Evolutionary conservation across 225 moss, liverwort and hornwort species (phyloP), one percentile per base, ranked within the genome.

Genomic region (Pseudoscleropodium purum): DNA sequence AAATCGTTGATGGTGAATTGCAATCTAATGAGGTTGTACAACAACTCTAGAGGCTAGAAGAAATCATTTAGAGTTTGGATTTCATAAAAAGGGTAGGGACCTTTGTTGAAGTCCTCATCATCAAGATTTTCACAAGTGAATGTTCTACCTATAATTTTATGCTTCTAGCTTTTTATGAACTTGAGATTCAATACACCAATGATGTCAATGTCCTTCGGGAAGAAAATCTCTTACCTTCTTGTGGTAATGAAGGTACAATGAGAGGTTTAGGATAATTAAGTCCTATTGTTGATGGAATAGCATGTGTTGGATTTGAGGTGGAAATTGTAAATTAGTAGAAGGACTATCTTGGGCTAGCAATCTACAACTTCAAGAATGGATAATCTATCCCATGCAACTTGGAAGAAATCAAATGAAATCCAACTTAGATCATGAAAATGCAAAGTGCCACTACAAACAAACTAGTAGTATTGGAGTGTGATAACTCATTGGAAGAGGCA

Each of bases 11-110:
- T 21, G 12, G 21, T 37, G 21, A n/a, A 10, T 16, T 69, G 23
- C 7, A 69, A n/a, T 69, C 0, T n/a, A 0, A 13, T 0, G 0
- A 0, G 11, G 23, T 1, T n/a, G 13, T 69, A 2, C 7, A n/a
- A 68, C 19, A 68, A 36, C 12, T 37, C 11, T 1, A 3, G 0
- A 36, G 2, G 37, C 19, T 0, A 67, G 0, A 36, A 1, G 0
- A 67, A 6, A 67, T 67, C 67, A 37, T 67, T 10, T 0, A 11
- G 4, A 67, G 6, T 67, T 37, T 1, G 3, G 4, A 4, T 11
- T 67, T 37, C 0, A 1, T 36, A 9, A 9, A 0, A 67, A 2
- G 12, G 21, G 0, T 21, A 21, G 23, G 12, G 23, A 12, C 4
- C 23, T 23, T 68, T 0, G 1, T 68, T 2, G 4, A 23, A 37